Evolutionary conservation across 345 rosid species (phyloP).

Genomic region (Garcia nutans): DNA sequence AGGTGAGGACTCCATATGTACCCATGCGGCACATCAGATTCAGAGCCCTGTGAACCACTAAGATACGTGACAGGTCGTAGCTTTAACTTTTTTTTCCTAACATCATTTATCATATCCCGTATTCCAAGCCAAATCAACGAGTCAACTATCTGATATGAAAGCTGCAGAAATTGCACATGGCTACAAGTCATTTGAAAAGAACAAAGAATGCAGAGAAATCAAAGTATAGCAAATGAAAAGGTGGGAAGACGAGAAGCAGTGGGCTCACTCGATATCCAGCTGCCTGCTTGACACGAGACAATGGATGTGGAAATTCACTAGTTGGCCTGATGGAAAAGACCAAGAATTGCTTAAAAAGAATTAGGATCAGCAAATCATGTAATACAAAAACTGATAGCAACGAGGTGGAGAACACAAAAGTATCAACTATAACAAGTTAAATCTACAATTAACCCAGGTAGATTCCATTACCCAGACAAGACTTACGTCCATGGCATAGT

Average conservation of each 20-base stretch:
- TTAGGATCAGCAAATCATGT: constrained; percentile 30
- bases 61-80: constrained; percentile 96
- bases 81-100: constrained; percentile 85
- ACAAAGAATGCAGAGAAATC: constrained; percentile 8
- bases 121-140: constrained; percentile 99
- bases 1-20: constrained; percentile 99
- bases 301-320: constrained; percentile 96
- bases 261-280: constrained; percentile 93
- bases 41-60: constrained; percentile 95
- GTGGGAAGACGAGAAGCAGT: constrained; percentile 9
- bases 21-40: constrained; percentile 86
- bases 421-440: constrained; percentile 19
- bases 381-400: constrained; percentile 25
- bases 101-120: constrained; percentile 93
- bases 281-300: constrained; percentile 95
- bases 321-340: constrained; percentile 68
- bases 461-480: constrained; percentile 48
- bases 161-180: constrained; percentile 40
- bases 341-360: constrained; percentile 25
- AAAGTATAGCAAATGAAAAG: not conserved
- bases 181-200: constrained; percentile 1
- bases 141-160: constrained; percentile 95
- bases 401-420: constrained; percentile 21
- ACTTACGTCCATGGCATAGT: constrained; percentile 99
- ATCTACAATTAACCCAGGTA: constrained; percentile 28